Evolutionary conservation across 192 early-diverging fungal genomes (phyloP), one percentile per base, ranked within the genome.

Genomic region (Helicostylum pulchrum): DNA sequence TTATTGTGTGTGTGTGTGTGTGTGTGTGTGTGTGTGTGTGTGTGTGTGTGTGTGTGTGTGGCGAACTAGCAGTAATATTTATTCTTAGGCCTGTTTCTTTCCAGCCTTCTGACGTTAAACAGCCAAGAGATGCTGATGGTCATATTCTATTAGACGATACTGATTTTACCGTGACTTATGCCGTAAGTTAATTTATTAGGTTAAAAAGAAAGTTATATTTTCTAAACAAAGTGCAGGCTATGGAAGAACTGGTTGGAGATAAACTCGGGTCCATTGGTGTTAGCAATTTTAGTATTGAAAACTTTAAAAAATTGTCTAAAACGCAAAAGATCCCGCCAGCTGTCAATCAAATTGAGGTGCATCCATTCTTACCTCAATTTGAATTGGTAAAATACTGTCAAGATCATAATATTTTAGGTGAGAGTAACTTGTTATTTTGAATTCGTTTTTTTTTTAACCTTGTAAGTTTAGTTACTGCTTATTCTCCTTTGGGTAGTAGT

Each of bases 401-500:
- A 11, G 42, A 74, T 7, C 75, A 87, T 46, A 50, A 66, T 26
- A 87, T 90, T 66, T 77, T 75, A 39, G 53, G 67, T 69, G 63
- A 58, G 7, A 15, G 23, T 21, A 19, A 43, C 12, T 34, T 43
- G n/a, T 44, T 14, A 17, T 44, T 7, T 2, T 26, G n/a, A n/a
- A n/a, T 20, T 14, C 34, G 1, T 17, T 26, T 15, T 5, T 30
- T 39, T 20, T 53, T 11, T 23, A 7, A 42, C 39, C 30, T 19
- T n/a, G 31, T 17, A 43, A 4, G 0, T 21, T 3, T 45, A 20
- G 66, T 93, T 43, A 91, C 90, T 17, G 93, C 87, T 1, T 95
- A 94, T 80, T 89, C 85, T 44, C 92, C 94, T 30, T 77, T 94
- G 21, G 93, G 93, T 15, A 64, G 62, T 36, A 66, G 50, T 2